phyloP scores from a whole-genome alignment of 768 basidiomycete species.

The Suillus bovinus region DNA sequence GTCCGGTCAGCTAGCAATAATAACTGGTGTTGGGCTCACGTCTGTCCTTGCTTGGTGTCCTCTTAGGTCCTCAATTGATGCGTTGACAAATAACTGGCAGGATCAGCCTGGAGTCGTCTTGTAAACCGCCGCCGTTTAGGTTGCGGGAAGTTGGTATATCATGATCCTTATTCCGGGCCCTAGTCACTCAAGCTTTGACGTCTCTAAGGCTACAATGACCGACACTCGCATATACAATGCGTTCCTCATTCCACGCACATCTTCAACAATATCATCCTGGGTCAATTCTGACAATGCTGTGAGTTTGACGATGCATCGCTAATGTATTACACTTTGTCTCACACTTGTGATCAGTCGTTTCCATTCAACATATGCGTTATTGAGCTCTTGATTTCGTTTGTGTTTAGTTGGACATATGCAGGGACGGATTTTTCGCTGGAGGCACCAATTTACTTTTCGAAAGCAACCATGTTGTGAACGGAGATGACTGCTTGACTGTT shows the following conservation, averaged over 20 bases:
- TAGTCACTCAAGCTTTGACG: neutral
- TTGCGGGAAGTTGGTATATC: neutral
- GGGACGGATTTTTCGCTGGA: conserved; percentile 51
- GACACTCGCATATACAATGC: neutral
- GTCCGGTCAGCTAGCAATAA: neutral
- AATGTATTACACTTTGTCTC: neutral
- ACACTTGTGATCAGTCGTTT: conserved; percentile 40
- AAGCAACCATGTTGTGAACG: conserved; percentile 56
- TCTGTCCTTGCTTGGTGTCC: neutral
- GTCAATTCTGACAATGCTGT: conserved; percentile 46
- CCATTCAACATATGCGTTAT: conserved; percentile 59
- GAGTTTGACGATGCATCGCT: neutral
- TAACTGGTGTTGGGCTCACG: neutral
- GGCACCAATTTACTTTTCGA: conserved; percentile 61
- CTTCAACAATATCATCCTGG: conserved; percentile 53
- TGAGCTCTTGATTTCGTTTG: conserved; percentile 1
- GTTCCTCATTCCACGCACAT: conserved; percentile 35
- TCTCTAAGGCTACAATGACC: neutral
- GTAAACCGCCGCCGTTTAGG: neutral
- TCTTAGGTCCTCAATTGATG: neutral
- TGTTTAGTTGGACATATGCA: neutral
- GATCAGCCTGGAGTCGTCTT: neutral
- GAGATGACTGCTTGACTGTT: conserved; percentile 64
- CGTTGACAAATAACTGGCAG: neutral
- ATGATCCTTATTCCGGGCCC: neutral